These are phyloP conservation scores for Effrenium voratum DNA, from an alignment of 73 alveolate genomes.

Conservation along the genomic window DNA sequence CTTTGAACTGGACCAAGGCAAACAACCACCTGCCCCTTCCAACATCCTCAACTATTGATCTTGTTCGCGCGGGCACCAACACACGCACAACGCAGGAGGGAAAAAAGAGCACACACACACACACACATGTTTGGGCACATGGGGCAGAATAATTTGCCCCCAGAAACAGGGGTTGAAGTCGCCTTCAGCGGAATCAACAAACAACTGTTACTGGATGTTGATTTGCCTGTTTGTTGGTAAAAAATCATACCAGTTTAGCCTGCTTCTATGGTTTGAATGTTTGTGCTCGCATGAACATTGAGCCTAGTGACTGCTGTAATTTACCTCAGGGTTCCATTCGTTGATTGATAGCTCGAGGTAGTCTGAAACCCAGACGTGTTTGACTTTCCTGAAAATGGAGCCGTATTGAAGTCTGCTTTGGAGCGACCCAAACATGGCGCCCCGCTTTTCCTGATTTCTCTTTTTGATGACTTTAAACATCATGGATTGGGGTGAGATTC, in stretches of 20 bases:
- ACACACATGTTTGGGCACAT: not conserved
- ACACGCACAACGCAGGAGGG: not conserved
- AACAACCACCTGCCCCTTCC: not conserved
- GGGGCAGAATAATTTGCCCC: not conserved
- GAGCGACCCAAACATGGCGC: too few relatives aligned
- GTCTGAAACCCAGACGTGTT: not conserved
- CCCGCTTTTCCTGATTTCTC: too few relatives aligned
- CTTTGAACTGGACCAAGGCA: too few relatives aligned
- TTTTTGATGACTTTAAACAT: too few relatives aligned
- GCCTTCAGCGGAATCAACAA: not conserved
- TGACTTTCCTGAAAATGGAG: not conserved
- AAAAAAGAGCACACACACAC: not conserved
- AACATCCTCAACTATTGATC: not conserved
- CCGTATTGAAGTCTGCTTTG: not conserved
- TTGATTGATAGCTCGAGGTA: too few relatives aligned
- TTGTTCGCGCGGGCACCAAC: not conserved
- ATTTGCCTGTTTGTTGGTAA: not conserved
- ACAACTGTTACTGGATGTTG: not conserved
- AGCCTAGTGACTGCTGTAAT: too few relatives aligned
- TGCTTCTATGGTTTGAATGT: not conserved
- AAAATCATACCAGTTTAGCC: not conserved
- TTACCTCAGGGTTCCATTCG: too few relatives aligned
- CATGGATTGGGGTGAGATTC: too few relatives aligned
- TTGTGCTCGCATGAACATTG: not conserved
- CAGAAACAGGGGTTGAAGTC: not conserved